These are phyloP conservation scores for Trichoderma gracile DNA, from an alignment of 2,329 filamentous ascomycete genomes.

Conservation along the genomic window DNA sequence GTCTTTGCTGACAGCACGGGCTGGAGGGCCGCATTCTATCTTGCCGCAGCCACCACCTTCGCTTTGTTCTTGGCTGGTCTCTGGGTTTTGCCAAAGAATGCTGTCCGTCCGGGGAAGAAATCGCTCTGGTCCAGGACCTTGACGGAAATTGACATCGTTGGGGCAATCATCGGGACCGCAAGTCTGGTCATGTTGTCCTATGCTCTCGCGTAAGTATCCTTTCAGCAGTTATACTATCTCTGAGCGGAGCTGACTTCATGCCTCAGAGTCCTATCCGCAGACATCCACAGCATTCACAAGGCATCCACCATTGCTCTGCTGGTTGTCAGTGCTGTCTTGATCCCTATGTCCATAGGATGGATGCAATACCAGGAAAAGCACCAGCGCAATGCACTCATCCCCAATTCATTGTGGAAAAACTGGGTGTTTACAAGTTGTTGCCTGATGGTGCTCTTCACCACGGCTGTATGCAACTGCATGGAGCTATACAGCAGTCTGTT, in stretches of 20 bases:
- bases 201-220: constrained; percentile 50
- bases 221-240: not conserved
- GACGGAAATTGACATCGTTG: constrained; percentile 54
- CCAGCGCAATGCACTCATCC: constrained; percentile 57
- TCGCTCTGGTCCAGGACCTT: constrained; percentile 30
- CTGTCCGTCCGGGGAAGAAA: constrained; percentile 20
- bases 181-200: constrained; percentile 54
- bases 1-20: constrained; percentile 49
- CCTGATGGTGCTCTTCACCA: constrained; percentile 49
- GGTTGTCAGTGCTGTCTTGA: constrained; percentile 42
- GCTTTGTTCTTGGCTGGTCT: constrained; percentile 40
- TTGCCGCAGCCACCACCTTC: constrained; percentile 41
- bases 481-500: constrained; percentile 53
- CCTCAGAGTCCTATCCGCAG: constrained; percentile 37
- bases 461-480: constrained; percentile 48
- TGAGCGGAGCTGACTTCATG: not conserved
- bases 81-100: constrained; percentile 39
- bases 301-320: constrained; percentile 49
- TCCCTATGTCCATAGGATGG: constrained; percentile 57
- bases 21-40: constrained; percentile 51
- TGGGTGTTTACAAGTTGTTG: constrained; percentile 57
- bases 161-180: constrained; percentile 48
- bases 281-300: constrained; percentile 44
- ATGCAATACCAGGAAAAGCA: constrained; percentile 49
- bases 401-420: constrained; percentile 63